Conservation (phyloP, 495 filamentous ascomycete genomes). For the Penicillium alfredii region DNA sequence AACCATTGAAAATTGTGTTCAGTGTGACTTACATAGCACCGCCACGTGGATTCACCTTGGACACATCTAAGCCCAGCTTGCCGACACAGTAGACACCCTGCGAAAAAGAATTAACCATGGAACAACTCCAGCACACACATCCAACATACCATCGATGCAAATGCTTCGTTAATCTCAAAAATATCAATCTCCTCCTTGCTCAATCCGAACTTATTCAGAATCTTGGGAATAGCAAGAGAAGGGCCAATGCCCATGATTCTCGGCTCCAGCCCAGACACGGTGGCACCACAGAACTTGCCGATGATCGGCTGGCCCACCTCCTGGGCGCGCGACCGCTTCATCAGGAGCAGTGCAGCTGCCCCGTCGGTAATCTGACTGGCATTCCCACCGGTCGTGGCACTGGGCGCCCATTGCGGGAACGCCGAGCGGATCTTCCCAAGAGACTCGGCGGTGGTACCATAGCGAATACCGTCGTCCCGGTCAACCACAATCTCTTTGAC, state of each 20-base stretch:
- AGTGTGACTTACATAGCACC: conserved; percentile 56
- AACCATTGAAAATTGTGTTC: too few relatives aligned
- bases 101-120: conserved; percentile 5
- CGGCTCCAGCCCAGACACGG: conserved; percentile 78
- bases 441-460: conserved; percentile 76
- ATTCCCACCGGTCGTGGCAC: conserved; percentile 84
- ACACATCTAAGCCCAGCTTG: conserved; percentile 65
- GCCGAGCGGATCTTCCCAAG: conserved; percentile 81
- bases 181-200: conserved; percentile 78
- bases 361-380: conserved; percentile 93
- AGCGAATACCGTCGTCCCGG: conserved; percentile 83
- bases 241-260: conserved; percentile 97
- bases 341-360: conserved; percentile 81
- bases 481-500: conserved; percentile 69
- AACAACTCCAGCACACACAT: not conserved
- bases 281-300: conserved; percentile 87
- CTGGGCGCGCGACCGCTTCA: conserved; percentile 84
- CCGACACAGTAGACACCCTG: conserved; percentile 77
- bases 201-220: conserved; percentile 71
- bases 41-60: conserved; percentile 86
- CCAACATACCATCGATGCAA: conserved; percentile 75
- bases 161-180: conserved; percentile 94
- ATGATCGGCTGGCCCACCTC: conserved; percentile 82
- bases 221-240: conserved; percentile 87
- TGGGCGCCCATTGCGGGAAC: conserved; percentile 82